Evolutionary conservation across 148 eudicot species (phyloP), one percentile per base, ranked within the genome.

Genomic region (Nepenthes mirabilis): DNA sequence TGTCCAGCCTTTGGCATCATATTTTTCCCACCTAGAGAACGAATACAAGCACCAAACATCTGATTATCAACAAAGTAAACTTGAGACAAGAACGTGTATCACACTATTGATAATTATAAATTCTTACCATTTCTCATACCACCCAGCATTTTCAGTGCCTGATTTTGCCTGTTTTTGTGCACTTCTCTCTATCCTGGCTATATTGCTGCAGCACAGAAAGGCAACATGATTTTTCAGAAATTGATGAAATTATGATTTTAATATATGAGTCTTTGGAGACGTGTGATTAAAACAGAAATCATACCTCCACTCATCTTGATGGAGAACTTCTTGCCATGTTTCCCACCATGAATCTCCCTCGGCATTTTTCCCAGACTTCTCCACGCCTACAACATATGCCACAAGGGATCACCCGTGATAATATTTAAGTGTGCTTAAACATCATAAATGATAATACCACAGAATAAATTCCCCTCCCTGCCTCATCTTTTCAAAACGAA

Each of bases 341-440:
- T 93, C 98, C 98, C 96, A 91, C 98, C 98, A 93, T 33, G 95
- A 83, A 74, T 93, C 96, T 59, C 96, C 98, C 74, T 86, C 96
- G 43, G 95, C 86, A 77, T 93, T 93, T 71, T 73, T 85, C 65
- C 98, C 98, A 59, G 96, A 93, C 75, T 93, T 93, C 68, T 93
- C 96, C 5, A 93, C 98, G 35, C 96, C 98, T 93, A 52, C 43
- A 5, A 64, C 33, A 56, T 56, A 37, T 10, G 43, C 35, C 52
- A 65, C 13, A 33, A 59, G 59, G 60, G 36, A 57, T 52, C 6
- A 35, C 50, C 33, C 47, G 61, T 6, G 48, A 43, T 11, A 36
- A 35, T 36, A 56, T 40, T 55, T 55, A 40, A 40, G 45, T 4
- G 8, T 40, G 45, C 65, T 43, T 23, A 60, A 50, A 12, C 47